A percentile compares a stretch with the other conserved stretches of the same genome.
phyloP scores from a whole-genome alignment of 108 stramenopile genomes.

The Pseudonitzschia pungens region DNA sequence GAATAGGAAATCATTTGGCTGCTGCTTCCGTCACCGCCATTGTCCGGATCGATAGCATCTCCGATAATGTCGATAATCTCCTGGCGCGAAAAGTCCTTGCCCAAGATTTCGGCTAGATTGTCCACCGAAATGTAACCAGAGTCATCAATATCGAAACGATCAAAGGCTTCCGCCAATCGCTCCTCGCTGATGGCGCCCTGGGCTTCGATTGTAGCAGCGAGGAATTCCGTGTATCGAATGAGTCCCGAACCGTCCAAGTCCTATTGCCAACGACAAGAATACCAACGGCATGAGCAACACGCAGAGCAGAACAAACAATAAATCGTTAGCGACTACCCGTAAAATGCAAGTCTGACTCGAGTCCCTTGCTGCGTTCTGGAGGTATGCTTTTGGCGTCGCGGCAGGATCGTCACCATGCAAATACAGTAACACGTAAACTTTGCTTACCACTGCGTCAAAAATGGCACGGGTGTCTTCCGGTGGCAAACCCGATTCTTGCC shows the following conservation, averaged over 20 bases:
- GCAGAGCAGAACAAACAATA: no score
- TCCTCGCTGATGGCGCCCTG: slow-evolving; percentile 67
- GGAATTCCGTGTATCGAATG: slow-evolving; percentile 59
- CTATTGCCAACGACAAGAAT: no score
- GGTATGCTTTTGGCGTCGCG: no score
- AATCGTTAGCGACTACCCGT: no score
- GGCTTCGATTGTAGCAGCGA: slow-evolving; percentile 87
- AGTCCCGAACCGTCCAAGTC: slow-evolving; percentile 39
- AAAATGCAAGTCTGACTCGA: no score
- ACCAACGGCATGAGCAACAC: no score
- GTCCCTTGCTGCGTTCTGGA: no score
- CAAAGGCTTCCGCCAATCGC: slow-evolving; percentile 73
- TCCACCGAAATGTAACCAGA: slow-evolving; percentile 68
- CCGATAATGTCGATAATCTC: slow-evolving; percentile 78
- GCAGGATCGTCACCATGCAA: background rate
- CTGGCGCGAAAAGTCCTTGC: slow-evolving; percentile 34
- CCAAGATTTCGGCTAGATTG: slow-evolving; percentile 52
- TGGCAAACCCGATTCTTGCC: slow-evolving; percentile 46
- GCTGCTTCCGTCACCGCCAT: slow-evolving; percentile 10
- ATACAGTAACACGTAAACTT: background rate
- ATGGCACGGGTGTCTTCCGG: slow-evolving; percentile 55
- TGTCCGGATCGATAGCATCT: slow-evolving; percentile 91
- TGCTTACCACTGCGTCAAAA: slow-evolving; percentile 52
- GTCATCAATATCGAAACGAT: slow-evolving; percentile 80
- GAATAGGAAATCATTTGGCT: slow-evolving; percentile 56